Percentiles rank a stretch among this genome's conserved stretches.
phyloP scores from a whole-genome alignment of 2,329 filamentous ascomycete species.

The Stagonosporopsis tanaceti region DNA sequence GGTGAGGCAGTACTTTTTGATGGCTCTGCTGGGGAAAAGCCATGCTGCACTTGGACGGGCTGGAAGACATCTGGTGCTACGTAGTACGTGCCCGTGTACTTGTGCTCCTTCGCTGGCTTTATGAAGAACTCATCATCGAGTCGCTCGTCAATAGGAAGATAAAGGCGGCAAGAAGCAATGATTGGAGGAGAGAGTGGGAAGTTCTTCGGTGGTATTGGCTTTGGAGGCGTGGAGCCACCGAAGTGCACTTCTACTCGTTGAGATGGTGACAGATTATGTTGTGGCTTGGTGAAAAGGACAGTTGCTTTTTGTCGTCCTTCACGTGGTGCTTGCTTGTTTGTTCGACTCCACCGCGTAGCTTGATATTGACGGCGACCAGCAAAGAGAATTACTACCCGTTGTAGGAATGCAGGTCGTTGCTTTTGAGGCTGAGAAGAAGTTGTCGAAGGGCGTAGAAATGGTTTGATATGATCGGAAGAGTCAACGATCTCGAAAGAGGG shows the following conservation, averaged over 20 bases:
- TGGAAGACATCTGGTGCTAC: conserved; percentile 14
- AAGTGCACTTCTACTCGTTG: not conserved
- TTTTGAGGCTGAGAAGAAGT: not conserved
- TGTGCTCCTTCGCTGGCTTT: conserved; percentile 8
- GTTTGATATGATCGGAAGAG: not conserved
- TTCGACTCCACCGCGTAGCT: not conserved
- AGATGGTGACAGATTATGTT: not conserved
- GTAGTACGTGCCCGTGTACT: conserved; percentile 13
- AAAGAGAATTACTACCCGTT: conserved; percentile 22
- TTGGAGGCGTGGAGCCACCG: not conserved
- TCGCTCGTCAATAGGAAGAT: not conserved
- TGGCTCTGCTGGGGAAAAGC: conserved; percentile 8
- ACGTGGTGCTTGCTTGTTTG: not conserved
- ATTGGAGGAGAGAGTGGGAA: not conserved
- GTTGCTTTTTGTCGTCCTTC: no score
- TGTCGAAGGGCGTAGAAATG: not conserved
- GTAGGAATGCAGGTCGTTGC: conserved; percentile 1
- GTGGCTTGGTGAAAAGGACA: not conserved
- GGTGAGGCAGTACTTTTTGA: no score
- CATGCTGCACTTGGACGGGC: conserved; percentile 15
- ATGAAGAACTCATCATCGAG: not conserved
- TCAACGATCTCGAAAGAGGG: not conserved
- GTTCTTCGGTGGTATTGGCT: conserved; percentile 9
- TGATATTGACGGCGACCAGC: conserved; percentile 14
- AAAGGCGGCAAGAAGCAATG: not conserved